Base-by-base conservation (phyloP, 75 land plant species). In the Adiantum capillusveneris region DNA sequence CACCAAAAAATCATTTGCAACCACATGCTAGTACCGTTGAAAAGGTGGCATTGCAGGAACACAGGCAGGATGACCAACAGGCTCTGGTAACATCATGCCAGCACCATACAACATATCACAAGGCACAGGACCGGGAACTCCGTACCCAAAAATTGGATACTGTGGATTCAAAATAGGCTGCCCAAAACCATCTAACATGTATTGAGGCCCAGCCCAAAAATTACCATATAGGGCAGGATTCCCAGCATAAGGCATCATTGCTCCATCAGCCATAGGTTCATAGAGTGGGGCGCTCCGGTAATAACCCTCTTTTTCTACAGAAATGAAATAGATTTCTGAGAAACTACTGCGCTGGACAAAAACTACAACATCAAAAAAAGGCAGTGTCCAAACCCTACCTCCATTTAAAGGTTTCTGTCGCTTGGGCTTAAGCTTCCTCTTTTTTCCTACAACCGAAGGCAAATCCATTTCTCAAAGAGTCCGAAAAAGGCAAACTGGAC, bases 151-250 rank as follows among this genome's bases (percentile, higher is more conserved):
- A 53, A 62, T 80, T 2, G 84, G 84, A 61, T 78, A 65, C 16
- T 1, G 39, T 19, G 43, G 14, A 34, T 58, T 58, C 25, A 34
- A 30, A n/a, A 29, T 19, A 34, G 59, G 43, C 39, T 58, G 39
- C 31, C 59, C 43, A 34, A 58, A 81, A 14, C 63, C 70, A 30
- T 86, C 90, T 59, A 80, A 37, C 45, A 78, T 79, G 66, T 73
- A 75, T 22, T 82, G 89, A 76, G 82, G 58, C 0, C 74, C 81
- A 18, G 48, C 22, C 84, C 81, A 81, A 44, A 70, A 81, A 20
- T 73, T 76, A 56, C 75, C 73, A 63, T 75, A 84, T 24, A 72
- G 44, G 17, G 70, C 22, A 37, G 83, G 74, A 53, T 53, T 53
- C 27, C 2, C 6, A 3, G 55, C 27, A 25, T 25, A 53, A 12